Percentiles rank a stretch among this genome's conserved stretches.
These are phyloP conservation scores for Echria macrotheca DNA, from an alignment of 495 filamentous ascomycete genomes.

Conservation along the genomic window DNA sequence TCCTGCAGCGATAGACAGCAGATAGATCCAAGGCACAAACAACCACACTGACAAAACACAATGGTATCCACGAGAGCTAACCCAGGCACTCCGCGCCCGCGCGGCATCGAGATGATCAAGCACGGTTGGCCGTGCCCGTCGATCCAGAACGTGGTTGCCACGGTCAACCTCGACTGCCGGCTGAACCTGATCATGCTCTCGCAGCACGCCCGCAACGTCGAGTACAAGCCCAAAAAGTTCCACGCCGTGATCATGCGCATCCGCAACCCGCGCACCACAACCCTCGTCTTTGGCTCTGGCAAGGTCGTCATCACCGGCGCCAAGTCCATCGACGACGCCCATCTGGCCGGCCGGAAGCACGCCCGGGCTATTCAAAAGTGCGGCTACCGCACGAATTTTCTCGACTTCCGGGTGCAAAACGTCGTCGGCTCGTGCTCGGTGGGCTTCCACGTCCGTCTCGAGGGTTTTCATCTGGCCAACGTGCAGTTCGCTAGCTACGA, in stretches of 20 bases:
- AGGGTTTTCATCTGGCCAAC: constrained; percentile 69
- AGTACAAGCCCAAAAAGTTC: constrained; percentile 97
- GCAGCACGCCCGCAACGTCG: constrained; percentile 89
- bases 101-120: too few relatives aligned
- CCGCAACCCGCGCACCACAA: constrained; percentile 92
- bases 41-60: too few relatives aligned
- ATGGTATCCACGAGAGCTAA: too few relatives aligned
- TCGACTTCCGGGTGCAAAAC: constrained; percentile 98
- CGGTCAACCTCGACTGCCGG: constrained; percentile 91
- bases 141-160: constrained; percentile 80
- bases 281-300: constrained; percentile 90
- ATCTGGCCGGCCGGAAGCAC: constrained; percentile 90
- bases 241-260: constrained; percentile 98
- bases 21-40: too few relatives aligned
- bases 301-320: constrained; percentile 98
- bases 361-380: constrained; percentile 96
- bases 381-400: constrained; percentile 92
- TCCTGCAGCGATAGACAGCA: too few relatives aligned
- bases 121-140: constrained; percentile 19
- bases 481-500: constrained; percentile 64
- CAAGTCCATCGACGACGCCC: constrained; percentile 88
- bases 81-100: too few relatives aligned
- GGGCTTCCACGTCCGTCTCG: constrained; percentile 91
- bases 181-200: constrained; percentile 94
- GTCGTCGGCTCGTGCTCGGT: constrained; percentile 92